Percentiles rank a stretch among this genome's conserved stretches.
Evolutionary conservation across 2,329 filamentous ascomycete genomes (phyloP).

Genomic region (Fusarium mexicanum): DNA sequence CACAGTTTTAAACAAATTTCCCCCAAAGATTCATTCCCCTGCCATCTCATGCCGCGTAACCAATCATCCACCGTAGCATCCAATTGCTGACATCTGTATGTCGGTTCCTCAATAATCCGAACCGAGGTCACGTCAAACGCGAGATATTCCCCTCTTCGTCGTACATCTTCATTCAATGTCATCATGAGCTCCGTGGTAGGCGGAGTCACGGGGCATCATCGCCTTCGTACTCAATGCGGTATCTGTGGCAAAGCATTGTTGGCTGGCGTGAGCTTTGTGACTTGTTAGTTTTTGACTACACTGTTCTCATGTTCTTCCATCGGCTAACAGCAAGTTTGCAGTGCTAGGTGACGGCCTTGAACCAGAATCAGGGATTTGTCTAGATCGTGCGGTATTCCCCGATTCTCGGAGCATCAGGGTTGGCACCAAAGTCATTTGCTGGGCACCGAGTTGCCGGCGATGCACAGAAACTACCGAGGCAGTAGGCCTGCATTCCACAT

Average conservation of each 20-base stretch:
- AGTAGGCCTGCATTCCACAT: background rate
- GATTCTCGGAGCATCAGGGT: background rate
- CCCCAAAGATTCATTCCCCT: too few species aligned
- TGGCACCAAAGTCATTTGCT: background rate
- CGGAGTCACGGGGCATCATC: background rate
- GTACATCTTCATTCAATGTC: background rate
- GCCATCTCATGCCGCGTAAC: background rate
- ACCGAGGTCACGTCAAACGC: background rate
- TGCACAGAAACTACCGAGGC: background rate
- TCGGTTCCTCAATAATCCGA: slow-evolving; percentile 14
- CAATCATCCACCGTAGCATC: background rate
- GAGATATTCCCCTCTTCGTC: background rate
- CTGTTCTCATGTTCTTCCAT: fast-evolving
- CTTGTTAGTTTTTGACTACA: background rate
- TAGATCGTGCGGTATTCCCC: background rate
- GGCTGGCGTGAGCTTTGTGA: background rate
- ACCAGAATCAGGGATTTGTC: background rate
- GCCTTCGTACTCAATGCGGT: slow-evolving; percentile 5
- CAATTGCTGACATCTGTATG: background rate
- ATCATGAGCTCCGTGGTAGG: background rate
- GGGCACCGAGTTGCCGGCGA: background rate
- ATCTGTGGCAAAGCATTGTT: background rate
- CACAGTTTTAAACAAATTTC: fast-evolving
- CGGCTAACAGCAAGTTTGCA: background rate
- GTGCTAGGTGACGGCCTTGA: background rate